Evolutionary conservation across 805 yeast species (phyloP).

Genomic region (Barnettozyma sucrosica): DNA sequence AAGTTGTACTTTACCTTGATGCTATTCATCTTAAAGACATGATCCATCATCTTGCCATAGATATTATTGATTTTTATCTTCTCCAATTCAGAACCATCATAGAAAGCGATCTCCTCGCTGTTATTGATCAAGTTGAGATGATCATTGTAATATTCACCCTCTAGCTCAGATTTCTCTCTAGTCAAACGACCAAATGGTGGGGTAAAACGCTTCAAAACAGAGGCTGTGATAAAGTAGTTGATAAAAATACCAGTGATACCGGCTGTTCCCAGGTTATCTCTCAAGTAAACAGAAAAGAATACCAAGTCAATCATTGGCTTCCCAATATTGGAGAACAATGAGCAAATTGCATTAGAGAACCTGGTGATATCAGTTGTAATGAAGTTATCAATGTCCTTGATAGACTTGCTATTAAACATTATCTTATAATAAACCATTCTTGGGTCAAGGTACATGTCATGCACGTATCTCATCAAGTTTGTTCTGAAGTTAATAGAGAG

Average conservation of each 20-base stretch:
- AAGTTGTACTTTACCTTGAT: conserved; percentile 63
- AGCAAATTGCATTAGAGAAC: conserved; percentile 75
- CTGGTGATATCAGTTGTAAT: conserved; percentile 79
- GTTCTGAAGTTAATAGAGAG: conserved; percentile 82
- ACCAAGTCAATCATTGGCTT: conserved; percentile 85
- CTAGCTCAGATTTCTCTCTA: conserved; percentile 67
- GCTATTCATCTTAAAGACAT: conserved; percentile 48
- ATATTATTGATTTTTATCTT: conserved; percentile 55
- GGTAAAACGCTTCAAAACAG: conserved; percentile 61
- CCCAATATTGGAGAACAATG: conserved; percentile 82
- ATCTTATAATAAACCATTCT: conserved; percentile 79
- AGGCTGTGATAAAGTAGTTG: conserved; percentile 78
- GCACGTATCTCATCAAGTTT: conserved; percentile 75
- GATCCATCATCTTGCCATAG: conserved; percentile 51
- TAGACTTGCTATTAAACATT: conserved; percentile 41
- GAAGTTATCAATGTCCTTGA: conserved; percentile 71
- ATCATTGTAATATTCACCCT: conserved; percentile 84
- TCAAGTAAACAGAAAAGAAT: conserved; percentile 75
- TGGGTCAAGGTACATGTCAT: conserved; percentile 80
- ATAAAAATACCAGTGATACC: conserved; percentile 78
- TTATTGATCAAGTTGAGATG: conserved; percentile 82
- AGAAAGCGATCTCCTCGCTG: conserved; percentile 91
- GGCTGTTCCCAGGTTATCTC: conserved; percentile 82
- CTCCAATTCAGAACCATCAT: conserved; percentile 82
- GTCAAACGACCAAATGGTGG: conserved; percentile 83